Base-by-base conservation (phyloP, 306 rosid genomes). In the Styphnolobium japonicum region DNA sequence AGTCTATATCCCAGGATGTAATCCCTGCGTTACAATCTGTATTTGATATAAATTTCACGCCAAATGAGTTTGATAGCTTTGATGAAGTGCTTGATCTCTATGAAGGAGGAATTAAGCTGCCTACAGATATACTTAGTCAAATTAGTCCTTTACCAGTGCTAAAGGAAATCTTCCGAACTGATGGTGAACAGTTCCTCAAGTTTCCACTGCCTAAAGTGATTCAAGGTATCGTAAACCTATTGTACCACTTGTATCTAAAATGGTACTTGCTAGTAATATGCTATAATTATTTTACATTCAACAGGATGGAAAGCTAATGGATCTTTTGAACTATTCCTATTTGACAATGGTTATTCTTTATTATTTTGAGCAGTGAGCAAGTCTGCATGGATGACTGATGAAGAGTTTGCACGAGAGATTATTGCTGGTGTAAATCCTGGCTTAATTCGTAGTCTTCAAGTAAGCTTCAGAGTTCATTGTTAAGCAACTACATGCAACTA, bases 351-450 rank as follows among this genome's bases (percentile, higher is more conserved):
- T 27, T 16, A 31, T 2, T 27, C 31, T 60, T 10, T 10, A 0
- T 21, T 63, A 29, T 63, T 64, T 52, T 49, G 67, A 67, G 2
- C 69, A 86, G 92, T 82, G 63, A 73, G 71, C 69, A 79, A 63
- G 36, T 76, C 80, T 40, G 92, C 85, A 10, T 89, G 93, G 96
- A 91, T 88, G 83, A 87, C 89, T 23, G 93, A 91, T 76, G 93
- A 89, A 57, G 92, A 91, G 77, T 91, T 91, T 86, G 89, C 79
- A 0, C 81, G 93, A 75, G 92, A 91, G 74, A 89, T 89, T 85
- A 45, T 86, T 73, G 89, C 90, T 15, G 96, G 92, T 72, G 87
- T 87, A 27, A 84, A 89, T 67, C 90, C 93, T 19, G 61, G 76
- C 10, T 2, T 66, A 46, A 84, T 89, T 81, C 29, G 67, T 7